Base-by-base conservation (phyloP, 345 rosid species). In the Populus nigra region DNA sequence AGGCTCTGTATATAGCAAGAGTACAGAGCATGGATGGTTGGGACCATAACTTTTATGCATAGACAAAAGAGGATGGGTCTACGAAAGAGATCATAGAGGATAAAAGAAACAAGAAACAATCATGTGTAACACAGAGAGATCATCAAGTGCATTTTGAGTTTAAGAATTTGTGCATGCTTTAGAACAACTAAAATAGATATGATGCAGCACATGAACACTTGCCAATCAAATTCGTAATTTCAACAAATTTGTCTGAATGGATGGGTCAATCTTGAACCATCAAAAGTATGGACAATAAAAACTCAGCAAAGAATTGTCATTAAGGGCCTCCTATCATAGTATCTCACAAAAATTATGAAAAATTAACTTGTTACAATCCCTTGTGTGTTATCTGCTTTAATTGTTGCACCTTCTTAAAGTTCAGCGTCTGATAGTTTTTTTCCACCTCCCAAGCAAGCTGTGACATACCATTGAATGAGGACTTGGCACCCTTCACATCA, bases 381-480 rank as follows among this genome's bases (percentile, higher is more conserved):
- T 61, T 73, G 15, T 83, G 74, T 15, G 80, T 65, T n/a, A 91
- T 82, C 81, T 77, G 91, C 84, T 90, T 94, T 78, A 91, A 75
- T 53, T 87, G 87, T 76, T 85, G 89, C 62, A 90, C 97, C 88
- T 90, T 94, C 80, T 84, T 18, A 76, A 91, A 88, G 66, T 88
- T 88, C 0, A 88, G 84, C 2, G 76, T 77, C 25, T 82, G 82
- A 79, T 85, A 88, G 77, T 89, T 88, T 80, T 90, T 94, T 84
- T 93, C 98, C 65, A 91, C 92, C 86, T 94, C 98, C 98, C 98
- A 93, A 38, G 97, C 98, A 16, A 86, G 86, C 73, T 94, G 97
- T 36, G 98, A 93, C 98, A 94, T 91, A 65, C 98, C 83, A 83
- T 94, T 94, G 69, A 93, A 89, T 10, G 97, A 91, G 39, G 98